Percentiles rank a stretch among this genome's conserved stretches.
Evolutionary conservation across 768 basidiomycete species (phyloP).

Genomic region (Suillus sp.): DNA sequence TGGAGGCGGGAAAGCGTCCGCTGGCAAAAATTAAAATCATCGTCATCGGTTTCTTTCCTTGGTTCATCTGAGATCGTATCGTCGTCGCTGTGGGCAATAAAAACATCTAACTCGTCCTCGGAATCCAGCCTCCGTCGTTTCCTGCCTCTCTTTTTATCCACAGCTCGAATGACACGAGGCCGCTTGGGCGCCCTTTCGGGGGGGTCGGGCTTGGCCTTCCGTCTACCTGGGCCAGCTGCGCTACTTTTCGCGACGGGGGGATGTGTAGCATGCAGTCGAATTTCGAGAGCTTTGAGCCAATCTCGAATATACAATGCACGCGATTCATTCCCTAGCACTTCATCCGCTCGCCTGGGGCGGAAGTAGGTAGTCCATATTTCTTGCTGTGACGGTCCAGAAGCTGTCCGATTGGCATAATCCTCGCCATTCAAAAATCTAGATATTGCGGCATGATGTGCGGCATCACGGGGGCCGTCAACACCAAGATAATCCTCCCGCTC

Average conservation of each 20-base stretch:
- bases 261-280: slow-evolving; percentile 42
- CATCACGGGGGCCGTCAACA: slow-evolving; percentile 20
- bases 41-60: slow-evolving; percentile 40
- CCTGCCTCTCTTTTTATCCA: slow-evolving; percentile 45
- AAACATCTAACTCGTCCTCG: slow-evolving; percentile 57
- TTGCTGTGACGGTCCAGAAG: slow-evolving; percentile 28
- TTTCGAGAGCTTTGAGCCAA: slow-evolving; percentile 74
- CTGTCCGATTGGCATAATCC: not conserved
- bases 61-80: slow-evolving; percentile 28
- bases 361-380: slow-evolving; percentile 75
- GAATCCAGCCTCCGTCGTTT: slow-evolving; percentile 58
- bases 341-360: slow-evolving; percentile 69
- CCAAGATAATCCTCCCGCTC: slow-evolving; percentile 9
- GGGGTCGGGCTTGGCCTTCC: slow-evolving; percentile 23
- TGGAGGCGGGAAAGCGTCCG: slow-evolving; percentile 25
- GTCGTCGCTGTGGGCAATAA: slow-evolving; percentile 51
- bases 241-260: slow-evolving; percentile 5
- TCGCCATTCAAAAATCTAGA: slow-evolving; percentile 36
- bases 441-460: slow-evolving; percentile 52
- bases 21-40: slow-evolving; percentile 34
- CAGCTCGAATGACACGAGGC: slow-evolving; percentile 57
- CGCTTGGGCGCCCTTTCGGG: slow-evolving; percentile 52
- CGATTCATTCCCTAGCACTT: slow-evolving; percentile 78
- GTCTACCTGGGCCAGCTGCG: slow-evolving; percentile 17
- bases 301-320: slow-evolving; percentile 72